Base-by-base conservation (phyloP, 495 filamentous ascomycete genomes). In the Penicillium lividum region DNA sequence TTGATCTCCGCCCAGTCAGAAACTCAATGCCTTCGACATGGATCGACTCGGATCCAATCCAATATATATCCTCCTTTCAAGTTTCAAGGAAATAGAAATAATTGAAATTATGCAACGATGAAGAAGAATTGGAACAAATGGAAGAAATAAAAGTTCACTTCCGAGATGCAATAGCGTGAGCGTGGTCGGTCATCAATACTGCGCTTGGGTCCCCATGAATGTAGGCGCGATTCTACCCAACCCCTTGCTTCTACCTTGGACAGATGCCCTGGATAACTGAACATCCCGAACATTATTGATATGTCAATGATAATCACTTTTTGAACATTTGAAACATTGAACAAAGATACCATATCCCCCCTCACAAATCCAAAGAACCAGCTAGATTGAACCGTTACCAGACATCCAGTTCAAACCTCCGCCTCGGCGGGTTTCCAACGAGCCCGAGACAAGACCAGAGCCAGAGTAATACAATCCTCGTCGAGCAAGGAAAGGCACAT, bases 221-320 rank as follows among this genome's bases (percentile, higher is more conserved):
- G 25, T 38, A 28, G 43, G 27, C 43, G 52, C 44, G 48, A 33
- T 59, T 55, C 50, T 48, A 22, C 22, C 51, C 46, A 57, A 53
- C 66, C 64, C 66, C 66, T 69, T 69, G 57, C 66, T 61, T 68
- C 52, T 60, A 58, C 61, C 64, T 60, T 67, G 56, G 55, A 59
- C 51, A 49, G 46, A 49, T 49, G 28, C 46, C 51, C 51, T 29
- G 51, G 27, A 38, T 28, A 27, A n/a, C 5, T 1, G 22, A 22
- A 3, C 27, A 38, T 27, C 29, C 28, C 30, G 5, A 30, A 18
- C n/a, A 51, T 51, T 6, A 36, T 36, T 18, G 3, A 51, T 36
- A 9, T 36, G 22, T 22, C 22, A 22, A 22, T 22, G 22, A 22
- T 22, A 22, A 1, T 22, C 22, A 22, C 22, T 22, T 22, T 22